Evolutionary conservation across 2,329 filamentous ascomycete species (phyloP), one percentile per base, ranked within the genome.

Genomic region (Orbilia brochopaga): DNA sequence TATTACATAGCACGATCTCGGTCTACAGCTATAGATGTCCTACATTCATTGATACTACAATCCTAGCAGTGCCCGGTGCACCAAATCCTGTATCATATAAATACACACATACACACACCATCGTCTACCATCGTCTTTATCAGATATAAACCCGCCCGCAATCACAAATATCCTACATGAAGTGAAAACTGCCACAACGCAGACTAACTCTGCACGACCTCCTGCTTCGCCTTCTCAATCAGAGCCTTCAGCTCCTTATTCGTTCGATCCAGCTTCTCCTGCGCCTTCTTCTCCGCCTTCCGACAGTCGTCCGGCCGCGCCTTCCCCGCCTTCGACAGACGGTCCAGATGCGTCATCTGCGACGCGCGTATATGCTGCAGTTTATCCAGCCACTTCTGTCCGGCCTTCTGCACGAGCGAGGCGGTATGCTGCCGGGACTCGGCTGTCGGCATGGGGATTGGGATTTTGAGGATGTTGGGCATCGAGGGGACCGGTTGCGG

Each of bases 271-370:
- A 76, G 64, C 23, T 70, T 69, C 44, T 75, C 69, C 51, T 76
- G 64, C 60, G 75, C 66, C 48, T 74, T 72, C 48, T 74, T 69
- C 55, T 76, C 76, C 5, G 62, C 58, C 27, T 61, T 72, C 17
- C 59, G 64, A n/a, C 62, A 60, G 64, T 72, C 67, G 42, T 72
- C 67, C 15, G 23, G 54, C 24, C 67, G 50, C 3, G 67, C 67
- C 23, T 51, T 53, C 10, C 56, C 56, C 0, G 30, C n/a, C 24
- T 65, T 72, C 42, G 23, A 50, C 13, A 72, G 55, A 51, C 60
- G 64, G 30, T 65, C 67, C 24, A 72, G 50, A 60, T 65, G 67
- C 3, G 60, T 30, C 35, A 72, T 65, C 13, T 72, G 67, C 23
- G 67, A 48, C 1, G 60, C 67, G 55, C 67, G 32, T 23, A 72